Evolutionary conservation across 495 filamentous ascomycete genomes (phyloP).

Genomic region (Tuber melanosporum): DNA sequence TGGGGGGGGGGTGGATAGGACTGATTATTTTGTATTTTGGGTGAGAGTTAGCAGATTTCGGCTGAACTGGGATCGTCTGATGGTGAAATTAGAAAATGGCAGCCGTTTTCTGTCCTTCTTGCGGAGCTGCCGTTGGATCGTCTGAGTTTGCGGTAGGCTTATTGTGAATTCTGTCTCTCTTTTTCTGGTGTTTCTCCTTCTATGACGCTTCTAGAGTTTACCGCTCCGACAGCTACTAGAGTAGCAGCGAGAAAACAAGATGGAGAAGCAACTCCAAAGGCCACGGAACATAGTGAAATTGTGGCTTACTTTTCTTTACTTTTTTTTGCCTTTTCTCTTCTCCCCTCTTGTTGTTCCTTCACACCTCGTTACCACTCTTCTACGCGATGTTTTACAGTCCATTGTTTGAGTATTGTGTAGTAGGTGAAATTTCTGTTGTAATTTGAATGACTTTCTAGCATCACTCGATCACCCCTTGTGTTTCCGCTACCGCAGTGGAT

Average conservation of each 20-base stretch:
- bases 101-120: slow-evolving; percentile 1
- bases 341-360: background rate
- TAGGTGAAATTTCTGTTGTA: background rate
- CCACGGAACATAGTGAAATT: background rate
- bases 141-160: background rate
- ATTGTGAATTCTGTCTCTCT: background rate
- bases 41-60: background rate
- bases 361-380: background rate
- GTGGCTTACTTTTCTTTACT: background rate
- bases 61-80: background rate
- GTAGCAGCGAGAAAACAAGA: background rate
- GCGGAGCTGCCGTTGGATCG: background rate
- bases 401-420: background rate
- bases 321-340: background rate
- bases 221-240: background rate
- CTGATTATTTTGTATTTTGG: slow-evolving; percentile 4
- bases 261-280: background rate
- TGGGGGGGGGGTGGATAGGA: background rate
- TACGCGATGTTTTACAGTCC: background rate
- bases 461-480: background rate
- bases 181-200: background rate
- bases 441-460: background rate
- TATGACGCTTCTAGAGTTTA: background rate
- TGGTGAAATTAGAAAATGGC: background rate
- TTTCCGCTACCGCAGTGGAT: background rate